Evolutionary conservation across 352 stramenopile genomes (phyloP), one percentile per base, ranked within the genome.

Genomic region (Phytophthora pseudosyringae): DNA sequence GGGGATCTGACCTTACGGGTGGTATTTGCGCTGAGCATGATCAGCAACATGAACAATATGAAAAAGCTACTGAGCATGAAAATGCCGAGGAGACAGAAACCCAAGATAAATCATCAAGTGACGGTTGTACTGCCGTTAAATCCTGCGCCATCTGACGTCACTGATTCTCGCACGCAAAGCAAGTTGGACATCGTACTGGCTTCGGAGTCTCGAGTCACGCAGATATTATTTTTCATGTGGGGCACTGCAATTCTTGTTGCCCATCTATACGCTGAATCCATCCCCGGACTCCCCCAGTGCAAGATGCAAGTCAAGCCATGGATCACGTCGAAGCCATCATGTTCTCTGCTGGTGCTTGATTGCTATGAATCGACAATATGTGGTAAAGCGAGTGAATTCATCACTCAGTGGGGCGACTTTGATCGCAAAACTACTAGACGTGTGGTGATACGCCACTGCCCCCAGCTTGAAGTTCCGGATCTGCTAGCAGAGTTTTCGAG

Each of bases 401-500:
- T 51, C 16, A 21, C 25, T 21, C 31, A 68, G 5, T 69, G 78
- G n/a, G 18, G 12, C 3, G 9, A 21, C 3, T 43, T 86, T 25
- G 64, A 86, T 16, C 38, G 33, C 0, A 15, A 15, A 18, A 69
- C 67, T 15, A 59, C 83, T 1, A 38, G 39, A 13, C 45, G 76
- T 15, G 41, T 86, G n/a, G 52, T 75, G 21, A 54, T 86, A 18
- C 71, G 73, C 16, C 73, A 89, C 48, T 89, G 75, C 31, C 47
- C 50, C 0, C 38, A 46, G 5, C 32, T 87, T 1, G 68, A 86
- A 32, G 57, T 84, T 6, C 48, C 66, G 1, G 38, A 47, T 1
- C 12, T 25, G 0, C n/a, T 88, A 4, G 48, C 67, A 6, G 12
- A 41, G 0, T 80, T 83, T 39, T 69, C 39, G 2, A 29, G 41